These are phyloP conservation scores for Panellus pusillus DNA, from an alignment of 768 basidiomycete genomes.

Conservation along the genomic window DNA sequence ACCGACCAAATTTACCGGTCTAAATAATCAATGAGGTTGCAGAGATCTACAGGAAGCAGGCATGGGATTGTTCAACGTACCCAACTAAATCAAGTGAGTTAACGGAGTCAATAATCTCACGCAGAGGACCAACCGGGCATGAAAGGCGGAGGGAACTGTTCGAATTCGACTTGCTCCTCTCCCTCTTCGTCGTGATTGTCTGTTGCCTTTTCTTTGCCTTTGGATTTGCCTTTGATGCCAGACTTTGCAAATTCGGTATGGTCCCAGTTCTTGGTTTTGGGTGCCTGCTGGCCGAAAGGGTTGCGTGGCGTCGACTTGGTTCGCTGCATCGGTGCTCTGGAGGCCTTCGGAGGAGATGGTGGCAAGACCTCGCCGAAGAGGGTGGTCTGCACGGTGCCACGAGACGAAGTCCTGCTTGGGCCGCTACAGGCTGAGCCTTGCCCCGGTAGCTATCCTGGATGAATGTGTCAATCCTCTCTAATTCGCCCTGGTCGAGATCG, in stretches of 20 bases:
- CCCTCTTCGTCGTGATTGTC: slow-evolving; percentile 49
- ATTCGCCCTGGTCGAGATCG: slow-evolving; percentile 56
- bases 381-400: slow-evolving; percentile 58
- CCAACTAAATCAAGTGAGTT: slow-evolving; percentile 40
- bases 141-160: slow-evolving; percentile 83
- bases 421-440: slow-evolving; percentile 41
- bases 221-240: slow-evolving; percentile 58
- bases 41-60: background rate
- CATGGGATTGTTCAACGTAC: slow-evolving; percentile 39
- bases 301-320: slow-evolving; percentile 44
- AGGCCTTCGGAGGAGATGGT: slow-evolving; percentile 33
- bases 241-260: slow-evolving; percentile 84
- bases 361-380: slow-evolving; percentile 62
- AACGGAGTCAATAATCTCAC: slow-evolving; percentile 4
- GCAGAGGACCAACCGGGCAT: slow-evolving; percentile 52
- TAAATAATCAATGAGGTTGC: background rate
- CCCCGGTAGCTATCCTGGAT: slow-evolving; percentile 48
- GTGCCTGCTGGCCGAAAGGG: slow-evolving; percentile 54
- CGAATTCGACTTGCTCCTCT: slow-evolving; percentile 73
- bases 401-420: slow-evolving; percentile 37
- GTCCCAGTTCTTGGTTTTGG: slow-evolving; percentile 87
- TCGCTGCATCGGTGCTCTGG: slow-evolving; percentile 37
- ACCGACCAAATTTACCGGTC: slow-evolving; percentile 18
- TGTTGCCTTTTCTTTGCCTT: slow-evolving; percentile 51
- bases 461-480: slow-evolving; percentile 54